Percentiles rank a stretch among this genome's conserved stretches.
Evolutionary conservation across 1,284 basidiomycete genomes (phyloP).

Genomic region (Ganoderma lucidum): DNA sequence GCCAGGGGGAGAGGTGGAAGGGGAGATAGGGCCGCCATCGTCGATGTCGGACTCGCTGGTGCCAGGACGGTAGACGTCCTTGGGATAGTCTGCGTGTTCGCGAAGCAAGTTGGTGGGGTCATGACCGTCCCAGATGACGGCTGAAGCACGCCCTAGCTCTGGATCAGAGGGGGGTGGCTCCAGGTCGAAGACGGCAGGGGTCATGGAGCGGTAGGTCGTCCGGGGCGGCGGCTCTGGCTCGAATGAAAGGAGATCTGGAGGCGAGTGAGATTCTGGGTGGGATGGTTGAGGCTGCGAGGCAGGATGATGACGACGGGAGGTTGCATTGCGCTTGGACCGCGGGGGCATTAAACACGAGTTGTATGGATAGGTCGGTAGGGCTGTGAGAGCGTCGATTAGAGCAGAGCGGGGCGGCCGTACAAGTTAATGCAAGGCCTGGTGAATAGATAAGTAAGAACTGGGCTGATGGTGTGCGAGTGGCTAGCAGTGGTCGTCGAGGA

Average conservation of each 20-base stretch:
- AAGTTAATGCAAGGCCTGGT: conserved; percentile 40
- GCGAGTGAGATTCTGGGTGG: conserved; percentile 12
- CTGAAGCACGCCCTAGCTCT: conserved; percentile 28
- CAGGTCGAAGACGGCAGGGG: conserved; percentile 28
- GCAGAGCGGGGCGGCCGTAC: conserved; percentile 29
- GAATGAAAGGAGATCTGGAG: conserved; percentile 21
- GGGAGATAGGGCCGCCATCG: conserved; percentile 29
- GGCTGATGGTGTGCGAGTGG: not conserved
- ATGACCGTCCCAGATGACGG: conserved; percentile 19
- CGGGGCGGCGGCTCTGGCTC: conserved; percentile 21
- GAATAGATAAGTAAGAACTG: conserved; percentile 13
- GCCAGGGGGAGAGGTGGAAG: conserved; percentile 27
- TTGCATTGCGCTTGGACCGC: conserved; percentile 39
- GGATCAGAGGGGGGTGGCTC: conserved; percentile 31
- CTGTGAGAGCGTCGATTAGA: conserved; percentile 11
- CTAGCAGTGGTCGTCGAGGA: not conserved
- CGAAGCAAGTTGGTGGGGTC: not conserved
- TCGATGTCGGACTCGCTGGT: conserved; percentile 29
- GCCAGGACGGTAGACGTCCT: conserved; percentile 18
- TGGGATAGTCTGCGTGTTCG: conserved; percentile 13
- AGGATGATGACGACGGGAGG: conserved; percentile 32
- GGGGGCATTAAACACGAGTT: conserved; percentile 40
- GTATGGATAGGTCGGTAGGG: conserved; percentile 30
- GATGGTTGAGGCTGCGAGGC: conserved; percentile 20
- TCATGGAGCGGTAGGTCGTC: conserved; percentile 14